Evolutionary conservation across 2,329 filamentous ascomycete species (phyloP).

Genomic region (Botrytis cinerea): DNA sequence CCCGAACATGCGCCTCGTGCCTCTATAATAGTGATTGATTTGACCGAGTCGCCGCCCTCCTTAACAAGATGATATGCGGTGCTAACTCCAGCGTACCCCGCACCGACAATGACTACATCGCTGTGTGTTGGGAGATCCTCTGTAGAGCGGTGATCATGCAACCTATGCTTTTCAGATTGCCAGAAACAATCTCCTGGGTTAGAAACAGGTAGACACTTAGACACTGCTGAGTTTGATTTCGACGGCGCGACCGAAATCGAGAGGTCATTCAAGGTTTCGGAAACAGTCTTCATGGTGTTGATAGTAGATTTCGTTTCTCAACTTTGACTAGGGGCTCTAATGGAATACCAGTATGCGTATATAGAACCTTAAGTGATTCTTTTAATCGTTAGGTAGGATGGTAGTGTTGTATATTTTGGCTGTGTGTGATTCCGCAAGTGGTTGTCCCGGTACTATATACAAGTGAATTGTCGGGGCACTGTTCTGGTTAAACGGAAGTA

Average conservation of each 20-base stretch:
- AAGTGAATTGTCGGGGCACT: background rate
- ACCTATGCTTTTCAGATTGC: conserved; percentile 24
- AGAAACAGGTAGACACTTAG: conserved; percentile 20
- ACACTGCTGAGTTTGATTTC: background rate
- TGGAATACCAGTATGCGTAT: background rate
- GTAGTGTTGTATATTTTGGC: background rate
- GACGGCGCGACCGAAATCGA: conserved; percentile 1
- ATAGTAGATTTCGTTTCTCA: background rate
- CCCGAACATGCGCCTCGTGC: conserved; percentile 79
- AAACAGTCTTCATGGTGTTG: conserved; percentile 8
- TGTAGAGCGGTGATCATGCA: conserved; percentile 30
- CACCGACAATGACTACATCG: conserved; percentile 34
- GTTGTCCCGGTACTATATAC: background rate
- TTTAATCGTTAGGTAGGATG: background rate
- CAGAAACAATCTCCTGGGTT: conserved; percentile 28
- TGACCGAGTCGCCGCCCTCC: conserved; percentile 46
- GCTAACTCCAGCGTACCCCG: conserved; percentile 29
- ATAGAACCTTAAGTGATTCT: background rate
- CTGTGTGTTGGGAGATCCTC: conserved; percentile 26
- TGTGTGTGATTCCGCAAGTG: background rate
- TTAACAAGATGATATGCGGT: conserved; percentile 39
- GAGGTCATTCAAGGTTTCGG: background rate
- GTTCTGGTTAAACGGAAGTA: background rate
- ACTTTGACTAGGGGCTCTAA: background rate
- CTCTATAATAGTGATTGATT: conserved; percentile 67